Evolutionary conservation across 768 basidiomycete genomes (phyloP).

Genomic region (Suillus tomentosus): DNA sequence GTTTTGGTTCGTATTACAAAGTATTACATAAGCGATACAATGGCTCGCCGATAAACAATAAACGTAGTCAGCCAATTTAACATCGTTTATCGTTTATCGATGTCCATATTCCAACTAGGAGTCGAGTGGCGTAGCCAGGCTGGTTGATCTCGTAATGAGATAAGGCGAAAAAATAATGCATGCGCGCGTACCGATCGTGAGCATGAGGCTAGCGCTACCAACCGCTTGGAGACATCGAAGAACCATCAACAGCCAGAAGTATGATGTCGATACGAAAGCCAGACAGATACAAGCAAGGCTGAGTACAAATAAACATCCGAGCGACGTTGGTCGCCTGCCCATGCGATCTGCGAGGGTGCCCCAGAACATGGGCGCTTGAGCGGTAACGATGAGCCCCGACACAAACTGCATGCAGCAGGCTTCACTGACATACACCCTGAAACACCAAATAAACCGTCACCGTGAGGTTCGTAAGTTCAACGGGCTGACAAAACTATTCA

Average conservation of each 20-base stretch:
- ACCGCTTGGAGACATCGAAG: constrained; percentile 75
- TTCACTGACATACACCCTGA: constrained; percentile 32
- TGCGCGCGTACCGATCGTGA: constrained; percentile 55
- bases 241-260: constrained; percentile 73
- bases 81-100: too few species aligned
- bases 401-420: background rate
- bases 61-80: too few species aligned
- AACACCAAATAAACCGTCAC: constrained; percentile 59
- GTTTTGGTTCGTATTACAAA: too few species aligned
- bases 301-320: constrained; percentile 60
- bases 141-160: background rate
- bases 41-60: too few species aligned
- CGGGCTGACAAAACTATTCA: constrained; percentile 40
- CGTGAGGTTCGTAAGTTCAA: constrained; percentile 73
- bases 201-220: constrained; percentile 72
- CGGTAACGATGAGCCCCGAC: background rate
- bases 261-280: constrained; percentile 48
- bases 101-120: too few species aligned
- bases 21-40: too few species aligned
- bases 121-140: too few species aligned
- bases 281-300: constrained; percentile 61
- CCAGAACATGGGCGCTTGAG: constrained; percentile 55
- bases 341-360: constrained; percentile 60
- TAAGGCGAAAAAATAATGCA: background rate
- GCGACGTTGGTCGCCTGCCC: constrained; percentile 61